phyloP scores from a whole-genome alignment of 192 early-diverging fungal species.

The Thamnidium elegans region DNA sequence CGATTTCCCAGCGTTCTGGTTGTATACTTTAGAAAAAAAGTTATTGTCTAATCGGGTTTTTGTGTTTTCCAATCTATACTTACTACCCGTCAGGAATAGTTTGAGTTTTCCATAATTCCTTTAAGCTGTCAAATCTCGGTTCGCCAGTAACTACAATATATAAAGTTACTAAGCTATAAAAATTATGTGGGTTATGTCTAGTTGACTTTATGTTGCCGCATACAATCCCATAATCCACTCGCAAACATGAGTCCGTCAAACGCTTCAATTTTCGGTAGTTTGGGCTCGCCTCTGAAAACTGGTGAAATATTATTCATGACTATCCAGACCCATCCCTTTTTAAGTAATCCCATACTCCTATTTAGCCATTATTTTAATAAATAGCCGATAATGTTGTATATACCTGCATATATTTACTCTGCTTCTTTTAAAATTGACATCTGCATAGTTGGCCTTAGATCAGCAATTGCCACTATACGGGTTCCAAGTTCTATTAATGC shows the following conservation, averaged over 20 bases:
- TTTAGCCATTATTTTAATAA: not conserved
- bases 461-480: too few relatives aligned
- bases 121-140: conserved; percentile 13
- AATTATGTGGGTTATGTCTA: not conserved
- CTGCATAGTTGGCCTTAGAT: too few relatives aligned
- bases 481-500: too few relatives aligned
- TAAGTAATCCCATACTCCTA: conserved; percentile 25
- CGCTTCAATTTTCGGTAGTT: not conserved
- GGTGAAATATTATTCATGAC: conserved; percentile 21
- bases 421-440: too few relatives aligned
- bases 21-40: not conserved
- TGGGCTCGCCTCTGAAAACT: not conserved
- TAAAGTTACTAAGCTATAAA: not conserved
- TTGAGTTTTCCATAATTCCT: conserved; percentile 6
- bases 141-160: conserved; percentile 18
- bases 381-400: too few relatives aligned
- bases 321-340: conserved; percentile 31
- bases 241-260: conserved; percentile 32
- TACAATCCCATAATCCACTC: conserved; percentile 32
- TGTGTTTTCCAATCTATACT: not conserved
- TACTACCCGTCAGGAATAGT: conserved; percentile 16
- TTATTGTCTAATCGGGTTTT: not conserved
- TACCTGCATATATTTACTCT: too few relatives aligned
- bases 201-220: conserved; percentile 3
- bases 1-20: not conserved